Evolutionary conservation across 148 eudicot species (phyloP).

Genomic region (Vaccinium myrtillus): DNA sequence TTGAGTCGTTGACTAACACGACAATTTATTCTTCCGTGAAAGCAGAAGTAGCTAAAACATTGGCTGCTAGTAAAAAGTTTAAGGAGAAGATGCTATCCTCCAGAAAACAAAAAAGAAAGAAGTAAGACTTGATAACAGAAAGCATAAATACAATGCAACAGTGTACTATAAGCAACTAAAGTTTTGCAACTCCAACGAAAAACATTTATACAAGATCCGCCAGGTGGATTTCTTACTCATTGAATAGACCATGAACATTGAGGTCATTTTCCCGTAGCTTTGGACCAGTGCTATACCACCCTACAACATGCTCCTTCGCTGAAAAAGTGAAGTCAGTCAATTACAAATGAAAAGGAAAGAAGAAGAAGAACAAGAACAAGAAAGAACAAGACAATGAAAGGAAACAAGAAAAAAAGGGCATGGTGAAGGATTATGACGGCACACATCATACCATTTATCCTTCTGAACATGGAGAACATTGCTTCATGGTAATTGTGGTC

Average conservation of each 20-base stretch:
- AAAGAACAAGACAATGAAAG: not conserved
- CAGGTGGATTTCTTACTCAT: slow-evolving; percentile 57
- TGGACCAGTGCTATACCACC: slow-evolving; percentile 99
- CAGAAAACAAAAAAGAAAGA: not conserved
- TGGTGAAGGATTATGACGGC: not conserved
- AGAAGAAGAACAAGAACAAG: no score
- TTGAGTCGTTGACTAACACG: not conserved
- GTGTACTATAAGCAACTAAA: not conserved
- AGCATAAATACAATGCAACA: not conserved
- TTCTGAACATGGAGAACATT: slow-evolving; percentile 91
- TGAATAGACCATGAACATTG: slow-evolving; percentile 72
- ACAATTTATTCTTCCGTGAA: not conserved
- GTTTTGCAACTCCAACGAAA: not conserved
- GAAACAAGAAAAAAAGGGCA: not conserved
- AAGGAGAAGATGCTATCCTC: not conserved
- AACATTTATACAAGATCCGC: not conserved
- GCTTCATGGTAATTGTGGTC: slow-evolving; percentile 97
- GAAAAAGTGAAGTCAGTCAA: slow-evolving; percentile 21
- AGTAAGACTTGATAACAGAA: not conserved
- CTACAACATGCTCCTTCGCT: slow-evolving; percentile 99
- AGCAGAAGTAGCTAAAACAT: not conserved
- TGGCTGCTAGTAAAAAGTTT: not conserved
- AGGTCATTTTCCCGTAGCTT: slow-evolving; percentile 89
- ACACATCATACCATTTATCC: slow-evolving; percentile 67
- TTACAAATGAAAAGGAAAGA: not conserved